Conservation (phyloP, 495 filamentous ascomycete genomes). For the Echria macrotheca region DNA sequence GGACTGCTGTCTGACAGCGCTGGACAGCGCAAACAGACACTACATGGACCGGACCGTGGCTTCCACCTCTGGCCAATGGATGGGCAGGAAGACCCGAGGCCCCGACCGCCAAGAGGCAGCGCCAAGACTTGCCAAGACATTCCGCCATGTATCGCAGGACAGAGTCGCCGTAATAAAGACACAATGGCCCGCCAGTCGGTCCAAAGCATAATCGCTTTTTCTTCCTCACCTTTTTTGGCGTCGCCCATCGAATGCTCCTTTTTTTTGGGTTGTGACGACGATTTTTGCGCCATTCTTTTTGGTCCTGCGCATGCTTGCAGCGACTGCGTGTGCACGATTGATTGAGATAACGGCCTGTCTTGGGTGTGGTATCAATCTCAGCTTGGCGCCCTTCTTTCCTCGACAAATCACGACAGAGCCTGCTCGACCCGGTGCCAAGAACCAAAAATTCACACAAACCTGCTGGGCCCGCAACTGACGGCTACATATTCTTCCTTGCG, state of each 20-base stretch:
- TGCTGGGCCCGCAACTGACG: background rate
- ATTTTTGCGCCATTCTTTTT: too few relatives aligned
- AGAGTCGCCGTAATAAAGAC: constrained; percentile 41
- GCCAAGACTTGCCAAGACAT: constrained; percentile 31
- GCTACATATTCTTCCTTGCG: background rate
- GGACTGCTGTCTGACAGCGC: background rate
- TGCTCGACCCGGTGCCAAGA: too few relatives aligned
- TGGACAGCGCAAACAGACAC: constrained; percentile 11
- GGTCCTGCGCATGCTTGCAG: background rate
- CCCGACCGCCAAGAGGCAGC: constrained; percentile 36
- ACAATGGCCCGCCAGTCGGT: constrained; percentile 37
- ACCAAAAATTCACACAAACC: background rate
- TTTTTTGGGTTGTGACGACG: too few relatives aligned
- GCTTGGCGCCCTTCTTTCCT: too few relatives aligned
- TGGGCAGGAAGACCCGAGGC: constrained; percentile 21
- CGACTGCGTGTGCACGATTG: background rate
- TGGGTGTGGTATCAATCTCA: too few relatives aligned
- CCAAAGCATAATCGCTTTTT: constrained; percentile 31
- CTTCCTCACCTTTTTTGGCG: too few relatives aligned
- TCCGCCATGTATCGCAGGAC: constrained; percentile 43
- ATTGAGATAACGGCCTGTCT: too few relatives aligned
- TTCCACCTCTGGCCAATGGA: constrained; percentile 21
- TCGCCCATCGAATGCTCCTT: too few relatives aligned
- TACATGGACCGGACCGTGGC: constrained; percentile 19
- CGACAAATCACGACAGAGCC: too few relatives aligned